Evolutionary conservation across 768 basidiomycete genomes (phyloP).

Genomic region (Naganishia randhawae): DNA sequence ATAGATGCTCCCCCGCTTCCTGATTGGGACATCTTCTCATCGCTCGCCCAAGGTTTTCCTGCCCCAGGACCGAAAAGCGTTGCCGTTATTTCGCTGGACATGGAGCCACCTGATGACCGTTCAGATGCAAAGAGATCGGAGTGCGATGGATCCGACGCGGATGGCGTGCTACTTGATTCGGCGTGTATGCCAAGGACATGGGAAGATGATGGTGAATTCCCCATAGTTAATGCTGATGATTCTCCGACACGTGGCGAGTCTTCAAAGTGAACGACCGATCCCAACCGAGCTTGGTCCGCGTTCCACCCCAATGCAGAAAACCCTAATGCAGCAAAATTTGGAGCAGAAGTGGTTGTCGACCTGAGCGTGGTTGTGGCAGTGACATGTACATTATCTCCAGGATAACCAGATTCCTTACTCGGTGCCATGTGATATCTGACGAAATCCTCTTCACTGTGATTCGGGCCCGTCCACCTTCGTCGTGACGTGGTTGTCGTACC

Average conservation of each 20-base stretch:
- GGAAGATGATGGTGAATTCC: neutral
- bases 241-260: neutral
- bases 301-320: neutral
- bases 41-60: neutral
- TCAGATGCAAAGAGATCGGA: slow-evolving; percentile 9
- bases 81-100: slow-evolving; percentile 14
- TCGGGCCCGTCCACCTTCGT: slow-evolving; percentile 13
- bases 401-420: neutral
- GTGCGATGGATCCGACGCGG: neutral
- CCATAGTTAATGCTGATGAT: neutral
- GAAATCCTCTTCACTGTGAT: slow-evolving; percentile 16
- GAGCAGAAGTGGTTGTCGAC: neutral
- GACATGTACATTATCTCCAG: neutral
- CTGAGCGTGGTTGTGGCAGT: slow-evolving; percentile 6
- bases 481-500: neutral
- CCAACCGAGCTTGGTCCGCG: neutral
- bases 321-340: neutral
- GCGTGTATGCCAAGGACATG: neutral
- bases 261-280: slow-evolving; percentile 10
- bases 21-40: neutral
- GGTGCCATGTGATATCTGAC: neutral
- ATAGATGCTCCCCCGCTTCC: neutral
- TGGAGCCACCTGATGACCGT: slow-evolving; percentile 2
- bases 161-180: neutral
- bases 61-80: slow-evolving; percentile 11